Evolutionary conservation across 768 basidiomycete genomes (phyloP).

Genomic region (Pulveroboletus sp.): DNA sequence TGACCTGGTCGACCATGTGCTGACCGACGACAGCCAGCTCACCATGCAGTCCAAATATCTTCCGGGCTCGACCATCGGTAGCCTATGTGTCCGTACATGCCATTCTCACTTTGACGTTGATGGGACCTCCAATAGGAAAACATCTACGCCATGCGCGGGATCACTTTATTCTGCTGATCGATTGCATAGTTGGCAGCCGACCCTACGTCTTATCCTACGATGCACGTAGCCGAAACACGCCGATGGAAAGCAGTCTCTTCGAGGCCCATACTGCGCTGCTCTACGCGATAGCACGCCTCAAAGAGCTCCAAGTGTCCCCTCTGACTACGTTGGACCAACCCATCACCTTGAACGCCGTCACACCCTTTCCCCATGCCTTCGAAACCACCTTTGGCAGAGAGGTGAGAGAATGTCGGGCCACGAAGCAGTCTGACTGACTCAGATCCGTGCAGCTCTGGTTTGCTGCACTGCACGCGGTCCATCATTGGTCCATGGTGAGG

Average conservation of each 20-base stretch:
- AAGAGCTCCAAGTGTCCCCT: constrained; percentile 41
- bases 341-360: constrained; percentile 76
- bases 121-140: constrained; percentile 51
- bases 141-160: constrained; percentile 83
- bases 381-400: constrained; percentile 81
- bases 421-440: constrained; percentile 1
- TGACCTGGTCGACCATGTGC: constrained; percentile 60
- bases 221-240: constrained; percentile 68
- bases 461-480: constrained; percentile 77
- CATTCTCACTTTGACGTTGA: not conserved
- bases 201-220: constrained; percentile 70
- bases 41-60: constrained; percentile 63
- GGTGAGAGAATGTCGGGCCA: constrained; percentile 33
- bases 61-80: constrained; percentile 87
- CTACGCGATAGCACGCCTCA: constrained; percentile 53
- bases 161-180: constrained; percentile 68
- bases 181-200: constrained; percentile 43
- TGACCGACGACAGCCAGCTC: constrained; percentile 68
- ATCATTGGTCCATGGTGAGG: constrained; percentile 87
- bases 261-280: constrained; percentile 56
- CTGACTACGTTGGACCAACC: constrained; percentile 45
- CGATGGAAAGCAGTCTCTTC: constrained; percentile 68
- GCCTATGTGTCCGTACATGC: constrained; percentile 3
- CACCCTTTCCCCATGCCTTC: constrained; percentile 70
- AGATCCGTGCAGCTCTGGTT: constrained; percentile 66